Base-by-base conservation (phyloP, 176 grass and related monocot species). In the Carex pumila region DNA sequence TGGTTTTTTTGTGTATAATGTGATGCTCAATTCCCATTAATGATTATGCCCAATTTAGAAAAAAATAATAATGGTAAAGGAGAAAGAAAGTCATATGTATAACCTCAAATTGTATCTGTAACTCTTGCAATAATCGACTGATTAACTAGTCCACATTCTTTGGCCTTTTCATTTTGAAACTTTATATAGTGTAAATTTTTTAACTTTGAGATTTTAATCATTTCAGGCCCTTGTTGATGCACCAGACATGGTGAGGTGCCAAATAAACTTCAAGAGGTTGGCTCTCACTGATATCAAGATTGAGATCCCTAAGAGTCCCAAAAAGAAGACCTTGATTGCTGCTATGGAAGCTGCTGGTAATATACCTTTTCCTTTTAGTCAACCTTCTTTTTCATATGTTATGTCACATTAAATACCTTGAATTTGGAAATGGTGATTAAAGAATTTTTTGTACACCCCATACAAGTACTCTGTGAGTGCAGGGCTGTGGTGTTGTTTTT, bases 191-290 rank as follows among this genome's bases (percentile, higher is more conserved):
- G 2, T 11, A 61, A 0, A 8, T 7, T 18, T 17, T 22, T 50
- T 56, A 3, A 39, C 47, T 0, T 22, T 55, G 56, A 71, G 17
- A 76, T 85, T 7, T 85, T 7, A 12, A 83, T 87, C 57, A 54
- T 86, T 68, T 72, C 22, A 89, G 87, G 87, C 87, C 21, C 57
- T 89, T 67, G 83, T 89, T 3, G 87, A 89, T 85, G 88, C 84
- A 3, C 77, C 84, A 56, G 84, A 89, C 67, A 86, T 86, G 78
- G 88, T 89, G 30, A 70, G 84, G 12, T 60, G 88, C 6, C 88
- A 89, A 83, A 89, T 89, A 29, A 89, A 89, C 43, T 86, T 86
- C 68, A 89, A 89, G 84, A 89, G 84, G 31, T 80, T 89, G 81
- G 84, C 79, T 37, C 65, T 89, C 39, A 89, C 88, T 69, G 84